A percentile compares a stretch with the other conserved stretches of the same genome.
phyloP scores from a whole-genome alignment of 169 alveolate genomes.

The Cyclospora cayetanensis region DNA sequence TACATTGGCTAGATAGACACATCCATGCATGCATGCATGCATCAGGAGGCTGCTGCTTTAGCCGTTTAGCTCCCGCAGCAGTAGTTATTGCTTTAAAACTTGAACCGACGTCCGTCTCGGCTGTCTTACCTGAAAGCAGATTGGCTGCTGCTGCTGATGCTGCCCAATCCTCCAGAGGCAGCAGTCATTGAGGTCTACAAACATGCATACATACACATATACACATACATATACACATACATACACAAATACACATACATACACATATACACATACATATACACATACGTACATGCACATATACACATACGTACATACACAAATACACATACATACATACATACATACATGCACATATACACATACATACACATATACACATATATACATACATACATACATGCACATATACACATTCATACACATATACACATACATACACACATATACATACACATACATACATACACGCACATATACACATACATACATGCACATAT shows the following conservation, averaged over 20 bases:
- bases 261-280: background rate
- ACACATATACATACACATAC: background rate
- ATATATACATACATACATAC: background rate
- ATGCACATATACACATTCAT: background rate
- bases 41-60: no score
- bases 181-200: no score
- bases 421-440: background rate
- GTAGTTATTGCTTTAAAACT: no score
- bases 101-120: no score
- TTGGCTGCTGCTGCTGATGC: background rate
- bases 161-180: no score
- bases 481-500: background rate
- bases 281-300: background rate
- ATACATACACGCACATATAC: background rate
- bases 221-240: background rate
- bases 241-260: background rate
- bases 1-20: no score
- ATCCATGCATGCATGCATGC: background rate
- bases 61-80: no score
- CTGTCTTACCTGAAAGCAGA: conserved; percentile 39
- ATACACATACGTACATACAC: background rate
- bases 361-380: background rate
- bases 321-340: background rate
- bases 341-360: background rate
- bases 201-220: background rate